Evolutionary conservation across 768 basidiomycete genomes (phyloP).

Genomic region (Termitomyces sp.): DNA sequence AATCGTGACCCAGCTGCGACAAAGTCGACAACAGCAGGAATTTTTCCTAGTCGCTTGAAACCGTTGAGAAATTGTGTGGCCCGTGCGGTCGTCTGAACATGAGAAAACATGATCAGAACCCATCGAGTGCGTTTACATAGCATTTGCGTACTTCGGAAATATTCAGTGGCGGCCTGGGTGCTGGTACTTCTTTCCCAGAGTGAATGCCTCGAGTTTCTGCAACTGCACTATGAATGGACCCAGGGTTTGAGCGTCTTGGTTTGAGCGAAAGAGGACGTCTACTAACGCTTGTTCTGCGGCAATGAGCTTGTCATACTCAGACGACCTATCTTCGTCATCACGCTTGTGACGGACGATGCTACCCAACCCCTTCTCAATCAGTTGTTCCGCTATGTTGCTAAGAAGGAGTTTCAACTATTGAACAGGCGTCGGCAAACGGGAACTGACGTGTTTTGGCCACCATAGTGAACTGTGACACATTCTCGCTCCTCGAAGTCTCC

Average conservation of each 20-base stretch:
- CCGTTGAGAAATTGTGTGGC: conserved; percentile 85
- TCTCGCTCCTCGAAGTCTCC: conserved; percentile 94
- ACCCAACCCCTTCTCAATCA: conserved; percentile 91
- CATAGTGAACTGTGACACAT: conserved; percentile 84
- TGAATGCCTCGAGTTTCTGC: conserved; percentile 82
- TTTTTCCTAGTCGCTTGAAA: conserved; percentile 85
- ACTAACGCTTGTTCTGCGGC: conserved; percentile 88
- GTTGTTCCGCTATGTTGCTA: conserved; percentile 88
- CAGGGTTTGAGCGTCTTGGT: background rate
- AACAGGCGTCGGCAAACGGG: background rate
- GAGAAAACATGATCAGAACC: background rate
- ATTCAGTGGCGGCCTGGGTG: conserved; percentile 80
- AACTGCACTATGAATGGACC: conserved; percentile 51
- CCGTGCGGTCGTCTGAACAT: conserved; percentile 52
- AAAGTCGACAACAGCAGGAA: conserved; percentile 87
- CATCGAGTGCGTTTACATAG: background rate
- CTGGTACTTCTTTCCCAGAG: conserved; percentile 82
- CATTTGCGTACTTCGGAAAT: conserved; percentile 70
- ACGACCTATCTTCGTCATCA: conserved; percentile 94
- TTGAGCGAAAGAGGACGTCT: background rate
- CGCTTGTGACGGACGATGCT: conserved; percentile 88
- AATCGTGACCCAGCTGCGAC: conserved; percentile 93
- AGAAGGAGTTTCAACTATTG: background rate
- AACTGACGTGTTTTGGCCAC: conserved; percentile 72
- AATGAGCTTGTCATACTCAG: conserved; percentile 94